Percentiles rank a stretch among this genome's conserved stretches.
Evolutionary conservation across 2,329 filamentous ascomycete species (phyloP).

Genomic region (Hyphodiscus sp.): DNA sequence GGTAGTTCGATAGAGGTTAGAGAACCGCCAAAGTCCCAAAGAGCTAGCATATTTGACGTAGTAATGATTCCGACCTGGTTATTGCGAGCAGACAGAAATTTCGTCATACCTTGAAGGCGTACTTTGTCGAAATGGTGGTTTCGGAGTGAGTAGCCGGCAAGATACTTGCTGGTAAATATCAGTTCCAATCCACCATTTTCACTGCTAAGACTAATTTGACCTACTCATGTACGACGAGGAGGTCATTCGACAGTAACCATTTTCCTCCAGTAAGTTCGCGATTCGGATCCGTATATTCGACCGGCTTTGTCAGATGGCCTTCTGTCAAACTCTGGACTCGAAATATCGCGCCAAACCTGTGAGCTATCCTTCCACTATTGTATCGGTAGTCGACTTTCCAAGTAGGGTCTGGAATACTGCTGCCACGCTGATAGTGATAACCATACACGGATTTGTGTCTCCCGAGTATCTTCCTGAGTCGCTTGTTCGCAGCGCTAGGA

Average conservation of each 20-base stretch:
- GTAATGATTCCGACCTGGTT: conserved; percentile 17
- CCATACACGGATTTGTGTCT: conserved; percentile 1
- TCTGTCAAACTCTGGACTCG: background rate
- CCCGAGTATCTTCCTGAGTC: conserved; percentile 4
- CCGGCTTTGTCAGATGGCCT: background rate
- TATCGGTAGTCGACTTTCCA: background rate
- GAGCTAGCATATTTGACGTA: conserved; percentile 7
- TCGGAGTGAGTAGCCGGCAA: background rate
- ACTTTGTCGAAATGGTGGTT: background rate
- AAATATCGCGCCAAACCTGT: background rate
- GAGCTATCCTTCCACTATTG: conserved; percentile 5
- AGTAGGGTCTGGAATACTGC: background rate
- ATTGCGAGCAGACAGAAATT: conserved; percentile 4
- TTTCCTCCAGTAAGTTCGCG: background rate
- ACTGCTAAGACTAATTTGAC: background rate
- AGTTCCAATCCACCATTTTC: background rate
- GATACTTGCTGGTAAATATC: background rate
- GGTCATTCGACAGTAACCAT: background rate
- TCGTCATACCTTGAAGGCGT: conserved; percentile 6
- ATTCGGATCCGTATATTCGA: background rate
- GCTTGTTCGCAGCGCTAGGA: conserved; percentile 1
- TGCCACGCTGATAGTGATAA: conserved; percentile 2
- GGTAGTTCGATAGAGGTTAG: conserved; percentile 5
- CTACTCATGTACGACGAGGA: conserved; percentile 4
- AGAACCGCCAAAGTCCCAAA: conserved; percentile 16